Conservation (phyloP, 176 grass and related monocot species). For the Triticum turgidum region DNA sequence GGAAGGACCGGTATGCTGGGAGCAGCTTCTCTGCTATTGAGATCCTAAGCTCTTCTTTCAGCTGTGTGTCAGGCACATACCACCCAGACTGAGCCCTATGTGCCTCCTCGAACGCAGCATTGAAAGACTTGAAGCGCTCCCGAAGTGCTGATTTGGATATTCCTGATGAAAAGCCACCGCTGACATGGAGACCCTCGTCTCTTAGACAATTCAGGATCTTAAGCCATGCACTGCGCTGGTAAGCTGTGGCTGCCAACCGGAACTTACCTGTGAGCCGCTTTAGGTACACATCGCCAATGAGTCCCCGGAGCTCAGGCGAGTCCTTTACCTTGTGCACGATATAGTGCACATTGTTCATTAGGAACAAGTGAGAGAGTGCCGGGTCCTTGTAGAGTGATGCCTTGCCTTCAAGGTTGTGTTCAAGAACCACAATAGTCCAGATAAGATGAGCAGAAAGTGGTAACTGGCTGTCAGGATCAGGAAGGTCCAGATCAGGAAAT, state of each 20-base stretch:
- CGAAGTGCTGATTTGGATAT: constrained; percentile 78
- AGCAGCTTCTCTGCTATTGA: constrained; percentile 82
- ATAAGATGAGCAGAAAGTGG: constrained; percentile 74
- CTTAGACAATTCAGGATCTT: constrained; percentile 73
- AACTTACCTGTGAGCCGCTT: constrained; percentile 63
- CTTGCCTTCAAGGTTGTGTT: constrained; percentile 81
- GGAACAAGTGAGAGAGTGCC: constrained; percentile 69
- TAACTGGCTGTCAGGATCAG: constrained; percentile 59
- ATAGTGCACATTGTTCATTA: constrained; percentile 97
- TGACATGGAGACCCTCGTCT: constrained; percentile 85
- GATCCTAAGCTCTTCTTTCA: constrained; percentile 91
- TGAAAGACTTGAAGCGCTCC: constrained; percentile 90
- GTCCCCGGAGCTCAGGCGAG: constrained; percentile 57
- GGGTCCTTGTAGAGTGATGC: constrained; percentile 70
- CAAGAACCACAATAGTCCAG: constrained; percentile 85
- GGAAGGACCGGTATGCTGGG: constrained; percentile 86
- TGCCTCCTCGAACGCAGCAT: constrained; percentile 75
- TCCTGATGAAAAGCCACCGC: constrained; percentile 76
- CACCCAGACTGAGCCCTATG: constrained; percentile 68
- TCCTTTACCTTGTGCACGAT: constrained; percentile 86
- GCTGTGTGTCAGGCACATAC: constrained; percentile 79
- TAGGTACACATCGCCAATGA: constrained; percentile 76
- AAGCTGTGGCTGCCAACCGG: constrained; percentile 54
- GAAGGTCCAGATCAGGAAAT: constrained; percentile 61
- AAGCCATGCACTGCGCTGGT: constrained; percentile 81